Evolutionary conservation across 306 rosid genomes (phyloP), one percentile per base, ranked within the genome.

Genomic region (Ochetophila trinervis): DNA sequence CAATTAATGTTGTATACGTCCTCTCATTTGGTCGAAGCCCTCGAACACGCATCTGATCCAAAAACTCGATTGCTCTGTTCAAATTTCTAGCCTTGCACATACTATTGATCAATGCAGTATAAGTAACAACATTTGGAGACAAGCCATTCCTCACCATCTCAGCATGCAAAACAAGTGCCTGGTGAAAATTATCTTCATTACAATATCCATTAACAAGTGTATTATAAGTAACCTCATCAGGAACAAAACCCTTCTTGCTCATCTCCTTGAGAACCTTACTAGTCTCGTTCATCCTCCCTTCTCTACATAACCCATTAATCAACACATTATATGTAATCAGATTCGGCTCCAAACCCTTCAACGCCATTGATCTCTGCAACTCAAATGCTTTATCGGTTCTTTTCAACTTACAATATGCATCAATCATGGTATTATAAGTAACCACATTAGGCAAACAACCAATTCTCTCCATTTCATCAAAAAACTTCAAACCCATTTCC

Each of bases 31-130:
- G 97, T 40, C 50, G 5, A 64, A 93, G 82, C 34, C 96, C 95
- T 67, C 95, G 68, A 57, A 35, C 74, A 40, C 50, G 83, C 93
- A 93, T 93, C 75, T 83, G 93, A 70, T 81, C 61, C 2, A 87
- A 74, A 79, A 92, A 68, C 71, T 84, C 93, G 73, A 87, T 50
- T 0, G 91, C 96, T 0, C 98, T 81, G 50, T 66, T 76, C 67
- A 93, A 65, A 84, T 93, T 89, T 66, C 84, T 82, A 32, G 81
- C 87, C 88, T 89, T 93, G 35, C 96, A 92, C 93, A 92, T 83
- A 50, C 83, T 55, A 61, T 74, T 83, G 37, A 89, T 89, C 82
- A 92, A 72, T 5, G 98, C 80, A 13, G 96, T 89, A 47, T 89
- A 92, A 24, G 96, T 84, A 72, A 89, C 85, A 64, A 89, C 98